Conservation (phyloP, 768 basidiomycete species). For the Jaapia argillacea region DNA sequence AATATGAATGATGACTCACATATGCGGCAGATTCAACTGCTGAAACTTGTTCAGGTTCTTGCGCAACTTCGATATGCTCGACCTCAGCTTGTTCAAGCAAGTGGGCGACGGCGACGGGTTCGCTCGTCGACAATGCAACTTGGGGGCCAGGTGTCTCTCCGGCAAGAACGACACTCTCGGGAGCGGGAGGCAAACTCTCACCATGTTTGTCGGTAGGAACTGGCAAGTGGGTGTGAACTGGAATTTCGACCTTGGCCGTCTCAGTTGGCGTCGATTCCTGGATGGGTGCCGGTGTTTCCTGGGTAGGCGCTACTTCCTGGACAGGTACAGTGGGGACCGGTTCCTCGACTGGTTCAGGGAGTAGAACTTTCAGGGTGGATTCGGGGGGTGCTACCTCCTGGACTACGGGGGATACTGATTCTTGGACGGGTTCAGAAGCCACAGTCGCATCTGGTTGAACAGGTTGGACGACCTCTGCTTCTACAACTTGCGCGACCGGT, state of each 20-base stretch:
- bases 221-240: neutral
- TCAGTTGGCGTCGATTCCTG: neutral
- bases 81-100: neutral
- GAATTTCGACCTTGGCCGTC: neutral
- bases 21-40: no score
- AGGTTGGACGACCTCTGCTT: constrained; percentile 2
- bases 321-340: neutral
- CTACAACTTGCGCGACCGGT: neutral
- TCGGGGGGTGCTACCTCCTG: neutral
- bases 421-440: neutral
- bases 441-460: neutral
- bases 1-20: no score
- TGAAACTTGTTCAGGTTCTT: no score
- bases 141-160: constrained; percentile 20
- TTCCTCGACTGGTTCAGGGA: constrained; percentile 2
- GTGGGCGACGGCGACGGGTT: constrained; percentile 12
- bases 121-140: constrained; percentile 19
- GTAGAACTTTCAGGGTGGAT: neutral
- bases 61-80: neutral
- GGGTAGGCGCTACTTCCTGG: neutral
- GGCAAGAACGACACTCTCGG: constrained; percentile 17
- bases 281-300: neutral
- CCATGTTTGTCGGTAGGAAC: neutral
- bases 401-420: neutral
- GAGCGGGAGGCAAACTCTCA: constrained; percentile 17